Base-by-base conservation (phyloP, 1,284 basidiomycete species). In the Coniferiporia sulphurascens region DNA sequence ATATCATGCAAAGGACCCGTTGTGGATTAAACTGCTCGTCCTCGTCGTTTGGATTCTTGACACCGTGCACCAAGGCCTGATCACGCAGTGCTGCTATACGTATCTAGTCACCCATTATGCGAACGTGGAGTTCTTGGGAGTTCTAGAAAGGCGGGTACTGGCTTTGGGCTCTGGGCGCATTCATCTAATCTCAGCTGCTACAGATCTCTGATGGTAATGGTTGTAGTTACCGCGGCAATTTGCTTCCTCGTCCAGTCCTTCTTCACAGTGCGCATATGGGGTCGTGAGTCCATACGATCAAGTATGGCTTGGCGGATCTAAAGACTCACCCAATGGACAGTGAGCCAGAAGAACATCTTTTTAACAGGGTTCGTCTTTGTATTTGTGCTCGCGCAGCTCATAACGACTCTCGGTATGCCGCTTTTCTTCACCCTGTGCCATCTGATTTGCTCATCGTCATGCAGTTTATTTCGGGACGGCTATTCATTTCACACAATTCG, bases 41-140 rank as follows among this genome's bases (percentile, higher is more conserved):
- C 32, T 43, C 19, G 12, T 36, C 22, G 48, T 56, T 8, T 52
- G 57, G 57, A 1, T 48, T 15, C 21, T 58, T 12, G 57, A 58
- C 38, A 54, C 57, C 2, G 22, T 54, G 4, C 57, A 58, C 34
- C 57, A 58, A 34, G 52, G 41, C 12, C 36, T 58, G 51, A 58
- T 58, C 19, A 45, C 35, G 1, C 51, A 58, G 35, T 34, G 17
- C 17, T 34, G 34, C 35, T 58, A 58, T 17, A 34, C 32, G 13
- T 58, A 53, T 38, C 57, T 58, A 36, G 36, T 58, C 9, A 58
- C 57, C 35, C 13, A 53, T 7, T 58, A 52, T 35, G 49, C 36
- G 10, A 41, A 58, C 15, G 22, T 32, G 6, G 13, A n/a, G 17
- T 38, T n/a, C 10, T n/a, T 58, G 7, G 51, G 41, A 21, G 27